Percentiles rank a stretch among this genome's conserved stretches.
Conservation (phyloP, 768 basidiomycete genomes). For the Mycena capillaripes region DNA sequence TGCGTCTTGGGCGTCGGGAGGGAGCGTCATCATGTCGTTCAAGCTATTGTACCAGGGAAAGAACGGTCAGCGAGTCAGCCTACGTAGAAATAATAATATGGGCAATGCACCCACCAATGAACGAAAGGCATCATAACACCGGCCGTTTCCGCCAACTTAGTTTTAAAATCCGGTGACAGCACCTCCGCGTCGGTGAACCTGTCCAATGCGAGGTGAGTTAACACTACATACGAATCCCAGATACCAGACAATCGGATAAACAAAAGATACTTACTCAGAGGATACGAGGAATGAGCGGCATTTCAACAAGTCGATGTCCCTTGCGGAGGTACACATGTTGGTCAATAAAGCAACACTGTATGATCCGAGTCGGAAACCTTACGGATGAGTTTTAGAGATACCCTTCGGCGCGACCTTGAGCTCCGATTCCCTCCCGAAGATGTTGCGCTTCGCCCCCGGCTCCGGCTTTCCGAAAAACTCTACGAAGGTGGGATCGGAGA, state of each 20-base stretch:
- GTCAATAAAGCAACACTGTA: constrained; percentile 14
- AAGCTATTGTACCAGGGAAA: too few species aligned
- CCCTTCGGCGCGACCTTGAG: constrained; percentile 95
- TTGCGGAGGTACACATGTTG: too few species aligned
- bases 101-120: constrained; percentile 69
- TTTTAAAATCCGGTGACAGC: constrained; percentile 73
- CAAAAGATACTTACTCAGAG: constrained; percentile 60
- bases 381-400: constrained; percentile 86
- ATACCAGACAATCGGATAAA: too few species aligned
- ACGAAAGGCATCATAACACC: constrained; percentile 80
- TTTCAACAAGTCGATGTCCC: constrained; percentile 94
- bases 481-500: constrained; percentile 81
- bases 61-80: constrained; percentile 7
- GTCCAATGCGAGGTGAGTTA: too few species aligned
- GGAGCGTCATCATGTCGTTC: constrained; percentile 80
- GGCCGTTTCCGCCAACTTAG: constrained; percentile 68
- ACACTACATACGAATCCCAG: constrained; percentile 41
- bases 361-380: constrained; percentile 2
- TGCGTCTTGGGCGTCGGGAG: constrained; percentile 49
- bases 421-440: constrained; percentile 92
- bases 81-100: background rate
- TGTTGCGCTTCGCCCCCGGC: constrained; percentile 75
- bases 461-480: constrained; percentile 80
- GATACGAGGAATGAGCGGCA: constrained; percentile 83
- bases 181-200: constrained; percentile 87